A percentile compares a stretch with the other conserved stretches of the same genome.
phyloP scores from a whole-genome alignment of 2,329 filamentous ascomycete species.

The Botrytis deweyae region DNA sequence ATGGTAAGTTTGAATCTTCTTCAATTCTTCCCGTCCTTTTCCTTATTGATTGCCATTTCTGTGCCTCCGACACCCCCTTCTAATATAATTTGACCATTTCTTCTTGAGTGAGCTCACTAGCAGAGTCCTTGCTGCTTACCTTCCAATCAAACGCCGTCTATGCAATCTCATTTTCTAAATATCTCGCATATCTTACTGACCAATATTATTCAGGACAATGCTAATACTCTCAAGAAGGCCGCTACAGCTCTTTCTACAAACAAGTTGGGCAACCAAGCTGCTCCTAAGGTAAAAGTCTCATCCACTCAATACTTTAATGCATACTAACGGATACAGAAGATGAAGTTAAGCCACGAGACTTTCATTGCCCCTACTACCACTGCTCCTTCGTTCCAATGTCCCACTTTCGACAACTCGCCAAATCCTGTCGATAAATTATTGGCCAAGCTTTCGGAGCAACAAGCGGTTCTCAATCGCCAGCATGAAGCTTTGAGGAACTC shows the following conservation, averaged over 20 bases:
- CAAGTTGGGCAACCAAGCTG: constrained; percentile 55
- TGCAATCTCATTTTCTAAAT: constrained; percentile 13
- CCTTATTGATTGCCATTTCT: not conserved
- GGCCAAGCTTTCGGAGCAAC: constrained; percentile 72
- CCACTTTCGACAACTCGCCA: constrained; percentile 41
- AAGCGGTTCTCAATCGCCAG: constrained; percentile 58
- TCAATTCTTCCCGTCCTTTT: not conserved
- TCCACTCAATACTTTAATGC: constrained; percentile 13
- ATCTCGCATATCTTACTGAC: constrained; percentile 25
- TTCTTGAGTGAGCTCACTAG: not conserved
- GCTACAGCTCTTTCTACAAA: constrained; percentile 51
- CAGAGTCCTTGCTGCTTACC: not conserved
- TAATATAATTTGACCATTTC: not conserved
- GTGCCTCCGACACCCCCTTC: not conserved
- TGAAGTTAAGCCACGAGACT: constrained; percentile 49
- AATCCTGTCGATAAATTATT: constrained; percentile 70
- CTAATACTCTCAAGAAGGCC: constrained; percentile 38
- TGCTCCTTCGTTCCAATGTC: not conserved
- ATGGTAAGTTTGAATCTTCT: constrained; percentile 15
- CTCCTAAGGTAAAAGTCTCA: constrained; percentile 48
- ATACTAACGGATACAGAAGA: constrained; percentile 45
- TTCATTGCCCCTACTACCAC: not conserved
- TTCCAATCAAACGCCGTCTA: not conserved
- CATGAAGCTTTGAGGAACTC: constrained; percentile 50
- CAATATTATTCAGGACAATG: constrained; percentile 27